Base-by-base conservation (phyloP, 495 filamentous ascomycete genomes). In the Talaromyces adpressus region DNA sequence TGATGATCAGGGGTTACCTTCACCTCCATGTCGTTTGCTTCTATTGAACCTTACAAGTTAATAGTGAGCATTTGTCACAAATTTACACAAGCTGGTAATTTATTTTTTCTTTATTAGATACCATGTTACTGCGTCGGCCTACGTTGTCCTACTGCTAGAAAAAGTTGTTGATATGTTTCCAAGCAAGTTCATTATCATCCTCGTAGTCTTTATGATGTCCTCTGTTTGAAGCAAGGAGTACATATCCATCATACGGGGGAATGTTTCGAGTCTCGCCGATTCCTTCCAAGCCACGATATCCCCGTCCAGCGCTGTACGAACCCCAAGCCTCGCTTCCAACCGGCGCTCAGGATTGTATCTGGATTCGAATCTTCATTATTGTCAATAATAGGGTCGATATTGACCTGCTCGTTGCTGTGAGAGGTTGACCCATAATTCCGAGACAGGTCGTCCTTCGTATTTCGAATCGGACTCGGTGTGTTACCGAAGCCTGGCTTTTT, bases 231-330 rank as follows among this genome's bases (percentile, higher is more conserved):
- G 52, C 14, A 16, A 29, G n/a, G 9, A 29, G n/a, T 49, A 49
- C 45, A 6, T 30, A 53, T 16, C n/a, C 4, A 30, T 62, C 27
- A 62, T n/a, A 62, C 60, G 4, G 45, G 45, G n/a, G 60, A 25
- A 62, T 49, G 41, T 5, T 4, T 22, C 18, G 25, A 47, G 16
- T 53, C 45, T 14, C 41, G 16, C 25, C 14, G 12, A 62, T 30
- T 39, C 27, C 29, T 62, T 23, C 25, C 14, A 29, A n/a, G 27
- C 27, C 45, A 22, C 29, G 45, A 62, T 49, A 27, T 18, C 16
- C 36, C 36, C 30, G 47, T 23, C 60, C 60, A 62, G 41, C 60
- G 60, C 27, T 36, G 45, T 52, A 62, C 11, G 20, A 62, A 29
- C 34, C 27, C 41, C 22, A 62, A 14, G n/a, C 39, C 39, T 51